Conservation (phyloP, 768 basidiomycete genomes). For the Trametes meyenii region DNA sequence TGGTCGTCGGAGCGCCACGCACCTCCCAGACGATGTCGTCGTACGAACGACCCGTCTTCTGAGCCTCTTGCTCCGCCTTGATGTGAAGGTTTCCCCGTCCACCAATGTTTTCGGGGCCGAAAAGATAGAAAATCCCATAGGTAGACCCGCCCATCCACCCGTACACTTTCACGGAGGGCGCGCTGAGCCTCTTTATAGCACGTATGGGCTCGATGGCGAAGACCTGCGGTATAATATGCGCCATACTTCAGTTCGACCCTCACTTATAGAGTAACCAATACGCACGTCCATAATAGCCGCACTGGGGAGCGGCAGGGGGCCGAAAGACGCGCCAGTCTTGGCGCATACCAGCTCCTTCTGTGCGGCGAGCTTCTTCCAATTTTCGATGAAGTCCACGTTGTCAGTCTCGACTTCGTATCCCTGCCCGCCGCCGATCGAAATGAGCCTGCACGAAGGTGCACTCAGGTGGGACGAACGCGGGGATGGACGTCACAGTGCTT, state of each 20-base stretch:
- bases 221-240: conserved; percentile 6
- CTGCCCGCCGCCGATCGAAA: conserved; percentile 2
- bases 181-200: conserved; percentile 9
- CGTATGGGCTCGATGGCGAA: conserved; percentile 5
- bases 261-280: not conserved
- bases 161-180: conserved; percentile 17
- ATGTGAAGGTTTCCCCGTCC: conserved; percentile 10
- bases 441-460: not conserved
- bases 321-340: conserved; percentile 2
- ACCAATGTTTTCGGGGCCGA: conserved; percentile 18
- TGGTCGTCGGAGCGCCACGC: not conserved
- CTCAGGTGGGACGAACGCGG: not conserved
- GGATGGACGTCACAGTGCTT: not conserved
- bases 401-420: not conserved
- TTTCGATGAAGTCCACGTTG: conserved; percentile 5
- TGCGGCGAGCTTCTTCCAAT: conserved; percentile 13
- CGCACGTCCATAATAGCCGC: conserved; percentile 24
- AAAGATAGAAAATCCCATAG: conserved; percentile 8
- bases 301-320: conserved; percentile 6
- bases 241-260: not conserved
- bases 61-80: conserved; percentile 11
- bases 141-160: conserved; percentile 13
- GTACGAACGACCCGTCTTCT: conserved; percentile 1
- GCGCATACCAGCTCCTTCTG: conserved; percentile 12
- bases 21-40: conserved; percentile 8